Evolutionary conservation across 73 alveolate species (phyloP).

Genomic region (Tetrahymena malaccensis): DNA sequence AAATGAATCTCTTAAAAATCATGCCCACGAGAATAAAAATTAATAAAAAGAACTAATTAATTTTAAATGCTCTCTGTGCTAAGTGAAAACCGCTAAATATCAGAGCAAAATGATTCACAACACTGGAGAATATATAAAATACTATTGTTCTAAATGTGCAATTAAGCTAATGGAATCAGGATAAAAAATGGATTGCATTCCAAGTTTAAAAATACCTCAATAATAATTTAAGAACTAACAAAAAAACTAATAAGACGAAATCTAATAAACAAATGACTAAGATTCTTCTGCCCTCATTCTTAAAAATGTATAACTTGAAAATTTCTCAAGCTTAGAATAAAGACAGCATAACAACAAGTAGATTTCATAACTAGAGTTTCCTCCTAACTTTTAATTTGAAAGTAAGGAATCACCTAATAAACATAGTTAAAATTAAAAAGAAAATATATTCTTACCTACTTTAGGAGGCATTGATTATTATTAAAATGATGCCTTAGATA

Average conservation of each 20-base stretch:
- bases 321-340: neutral
- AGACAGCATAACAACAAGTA: neutral
- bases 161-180: neutral
- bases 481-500: neutral
- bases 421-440: neutral
- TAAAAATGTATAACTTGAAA: neutral
- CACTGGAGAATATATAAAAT: neutral
- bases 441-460: neutral
- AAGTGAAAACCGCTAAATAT: neutral
- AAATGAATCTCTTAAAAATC: neutral
- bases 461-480: neutral
- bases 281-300: neutral
- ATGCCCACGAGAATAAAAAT: neutral
- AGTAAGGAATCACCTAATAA: neutral
- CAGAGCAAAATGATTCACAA: neutral
- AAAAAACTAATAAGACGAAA: neutral
- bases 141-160: neutral
- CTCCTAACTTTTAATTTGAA: neutral
- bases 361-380: neutral
- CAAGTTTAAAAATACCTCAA: neutral
- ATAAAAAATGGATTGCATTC: neutral
- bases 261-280: neutral
- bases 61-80: neutral
- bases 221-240: neutral
- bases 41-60: neutral